These are phyloP conservation scores for Bruguiera gymnorhiza DNA, from an alignment of 345 rosid species.

Conservation along the genomic window DNA sequence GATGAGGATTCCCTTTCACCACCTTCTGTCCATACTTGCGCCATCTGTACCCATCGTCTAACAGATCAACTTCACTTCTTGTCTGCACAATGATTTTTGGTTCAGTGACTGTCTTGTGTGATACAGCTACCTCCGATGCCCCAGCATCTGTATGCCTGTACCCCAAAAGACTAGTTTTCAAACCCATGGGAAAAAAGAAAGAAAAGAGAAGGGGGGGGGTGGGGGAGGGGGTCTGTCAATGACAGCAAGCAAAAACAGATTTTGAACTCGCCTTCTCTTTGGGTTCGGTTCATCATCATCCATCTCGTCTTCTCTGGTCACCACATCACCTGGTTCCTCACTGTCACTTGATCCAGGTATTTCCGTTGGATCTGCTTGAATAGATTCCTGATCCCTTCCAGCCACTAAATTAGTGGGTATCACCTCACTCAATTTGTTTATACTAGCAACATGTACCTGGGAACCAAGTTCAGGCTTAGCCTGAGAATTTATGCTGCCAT, in stretches of 20 bases:
- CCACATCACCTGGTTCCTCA: constrained; percentile 48
- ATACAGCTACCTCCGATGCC: constrained; percentile 40
- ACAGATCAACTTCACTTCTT: constrained; percentile 94
- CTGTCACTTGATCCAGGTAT: constrained; percentile 41
- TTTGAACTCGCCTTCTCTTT: constrained; percentile 57
- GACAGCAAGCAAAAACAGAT: constrained; percentile 3
- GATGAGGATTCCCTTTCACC: constrained; percentile 96
- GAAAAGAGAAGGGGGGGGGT: neutral
- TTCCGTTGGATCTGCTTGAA: constrained; percentile 31
- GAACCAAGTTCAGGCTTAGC: constrained; percentile 34
- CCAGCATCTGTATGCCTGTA: constrained; percentile 50
- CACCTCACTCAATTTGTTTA: constrained; percentile 22
- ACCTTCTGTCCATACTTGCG: constrained; percentile 99
- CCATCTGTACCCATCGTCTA: constrained; percentile 97
- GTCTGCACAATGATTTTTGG: constrained; percentile 91
- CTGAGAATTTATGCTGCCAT: constrained; percentile 38
- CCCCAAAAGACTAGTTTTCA: constrained; percentile 1
- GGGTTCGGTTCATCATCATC: constrained; percentile 56
- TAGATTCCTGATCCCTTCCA: constrained; percentile 41
- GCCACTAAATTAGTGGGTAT: constrained; percentile 23
- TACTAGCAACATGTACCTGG: constrained; percentile 28
- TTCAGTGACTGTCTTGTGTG: constrained; percentile 74
- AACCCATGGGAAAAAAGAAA: constrained; percentile 3
- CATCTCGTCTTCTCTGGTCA: constrained; percentile 35
- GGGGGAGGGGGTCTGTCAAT: no score